Base-by-base conservation (phyloP, 1,284 basidiomycete genomes). In the Fistulinella staudtii region DNA sequence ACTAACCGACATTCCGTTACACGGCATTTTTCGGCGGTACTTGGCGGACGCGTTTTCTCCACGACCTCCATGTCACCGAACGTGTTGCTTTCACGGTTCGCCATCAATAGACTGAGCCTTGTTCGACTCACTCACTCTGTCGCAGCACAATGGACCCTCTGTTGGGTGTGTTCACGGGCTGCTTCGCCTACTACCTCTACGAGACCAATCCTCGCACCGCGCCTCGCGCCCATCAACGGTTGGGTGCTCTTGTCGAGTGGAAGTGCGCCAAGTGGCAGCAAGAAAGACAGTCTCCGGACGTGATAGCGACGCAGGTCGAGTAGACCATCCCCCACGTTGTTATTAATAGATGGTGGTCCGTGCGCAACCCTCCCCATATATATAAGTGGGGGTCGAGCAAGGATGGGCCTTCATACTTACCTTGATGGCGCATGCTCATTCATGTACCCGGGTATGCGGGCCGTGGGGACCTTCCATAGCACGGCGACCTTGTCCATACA, bases 131-230 rank as follows among this genome's bases (percentile, higher is more conserved):
- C 44, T 44, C 35, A 51, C 40, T 15, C 20, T 13, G 20, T 15
- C 35, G 33, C 49, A 88, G 84, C 36, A 60, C 69, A 6, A 55
- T 90, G 18, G 89, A 91, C 65, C 85, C 86, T 14, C 49, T 89
- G 21, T 69, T 93, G 15, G 90, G 88, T 11, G 67, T 90, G 35
- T 89, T 91, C 63, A 93, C 90, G 1, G 88, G 91, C 15, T 64
- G 84, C 34, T 69, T 93, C 34, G 91, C 91, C 1, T 93, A 83
- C 64, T 82, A 89, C 61, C 77, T 94, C 18, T 79, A 88, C 66
- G 90, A 93, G 64, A 86, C 75, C 30, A 84, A 93, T 64, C 91
- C 91, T 5, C 80, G 90, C 39, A 88, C 84, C 2, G 82, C 79
- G 9, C 75, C 84, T 13, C 70, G 78, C 2, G 69, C 74, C n/a